Percentiles rank a stretch among this genome's conserved stretches.
These are phyloP conservation scores for Cladosporium austrohemisphaericum DNA, from an alignment of 2,329 filamentous ascomycete species.

Conservation along the genomic window DNA sequence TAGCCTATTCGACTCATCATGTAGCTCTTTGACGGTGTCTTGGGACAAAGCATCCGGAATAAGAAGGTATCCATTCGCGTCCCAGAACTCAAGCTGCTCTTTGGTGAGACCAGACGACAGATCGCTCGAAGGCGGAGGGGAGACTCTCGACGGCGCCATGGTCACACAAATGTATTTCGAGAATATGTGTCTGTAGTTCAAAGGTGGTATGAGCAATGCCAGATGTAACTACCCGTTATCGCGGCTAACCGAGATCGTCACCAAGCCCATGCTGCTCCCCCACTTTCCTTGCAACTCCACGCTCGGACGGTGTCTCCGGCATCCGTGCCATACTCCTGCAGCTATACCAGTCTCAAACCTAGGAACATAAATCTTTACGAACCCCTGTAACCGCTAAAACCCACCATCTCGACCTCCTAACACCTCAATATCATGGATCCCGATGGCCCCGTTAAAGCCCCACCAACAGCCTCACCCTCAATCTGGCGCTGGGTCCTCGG, in stretches of 20 bases:
- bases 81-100: conserved; percentile 68
- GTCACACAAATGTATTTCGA: too few species aligned
- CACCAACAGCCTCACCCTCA: conserved; percentile 32
- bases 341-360: too few species aligned
- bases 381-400: too few species aligned
- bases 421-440: conserved; percentile 26
- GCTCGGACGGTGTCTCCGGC: neutral
- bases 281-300: conserved; percentile 5
- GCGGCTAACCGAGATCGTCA: conserved; percentile 4
- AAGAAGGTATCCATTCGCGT: conserved; percentile 84
- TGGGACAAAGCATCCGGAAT: conserved; percentile 71
- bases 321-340: too few species aligned
- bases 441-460: conserved; percentile 23
- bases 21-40: conserved; percentile 62
- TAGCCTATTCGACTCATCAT: conserved; percentile 70
- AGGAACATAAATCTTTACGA: too few species aligned
- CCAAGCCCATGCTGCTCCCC: neutral
- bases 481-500: conserved; percentile 79
- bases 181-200: too few species aligned
- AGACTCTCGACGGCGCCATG: conserved; percentile 30
- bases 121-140: conserved; percentile 24
- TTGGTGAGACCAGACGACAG: conserved; percentile 58
- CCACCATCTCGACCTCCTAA: too few species aligned
- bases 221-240: too few species aligned
- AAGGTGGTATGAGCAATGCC: too few species aligned